Base-by-base conservation (phyloP, 805 yeast species). In the Saccharomyces cerevisiae region DNA sequence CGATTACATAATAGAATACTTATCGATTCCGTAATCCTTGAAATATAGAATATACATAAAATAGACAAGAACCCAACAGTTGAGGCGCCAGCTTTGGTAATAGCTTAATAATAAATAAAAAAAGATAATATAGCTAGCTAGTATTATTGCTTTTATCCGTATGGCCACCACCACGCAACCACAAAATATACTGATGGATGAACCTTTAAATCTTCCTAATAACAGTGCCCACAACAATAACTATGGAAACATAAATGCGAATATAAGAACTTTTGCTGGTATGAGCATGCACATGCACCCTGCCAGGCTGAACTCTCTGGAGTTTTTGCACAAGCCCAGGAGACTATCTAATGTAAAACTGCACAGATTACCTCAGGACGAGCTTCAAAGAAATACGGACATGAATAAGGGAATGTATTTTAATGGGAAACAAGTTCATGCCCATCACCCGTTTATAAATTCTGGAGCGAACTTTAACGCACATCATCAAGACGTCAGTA, bases 321-420 rank as follows among this genome's bases (percentile, higher is more conserved):
- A 59, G 13, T 61, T 57, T 51, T 47, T 63, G 53, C 64, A 57
- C 48, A 61, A 52, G 48, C 66, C 67, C n/a, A 59, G 59, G 36
- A 55, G 63, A 10, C 54, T 54, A 2, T 48, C 54, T 10, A 57
- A 60, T 50, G 32, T 61, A 48, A 54, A 57, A 53, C 53, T 56
- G 31, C 43, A 46, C 47, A 36, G 59, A 50, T 53, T 57, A 36
- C 48, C 58, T 6, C 57, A 60, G 17, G 58, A 56, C 24, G 61
- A 60, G 52, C 53, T 59, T 41, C 52, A 53, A 21, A 61, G 61
- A 47, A 62, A 66, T 50, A 65, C 67, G 24, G 55, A 59, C 46
- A 43, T 59, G 49, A 67, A 67, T 54, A 59, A 52, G 36, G 28
- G 47, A 6, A 53, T 52, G 43, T 36, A 10, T 21, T 17, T 48